These are phyloP conservation scores for Rhododendron mucronatum DNA, from an alignment of 148 eudicot species.

Conservation along the genomic window DNA sequence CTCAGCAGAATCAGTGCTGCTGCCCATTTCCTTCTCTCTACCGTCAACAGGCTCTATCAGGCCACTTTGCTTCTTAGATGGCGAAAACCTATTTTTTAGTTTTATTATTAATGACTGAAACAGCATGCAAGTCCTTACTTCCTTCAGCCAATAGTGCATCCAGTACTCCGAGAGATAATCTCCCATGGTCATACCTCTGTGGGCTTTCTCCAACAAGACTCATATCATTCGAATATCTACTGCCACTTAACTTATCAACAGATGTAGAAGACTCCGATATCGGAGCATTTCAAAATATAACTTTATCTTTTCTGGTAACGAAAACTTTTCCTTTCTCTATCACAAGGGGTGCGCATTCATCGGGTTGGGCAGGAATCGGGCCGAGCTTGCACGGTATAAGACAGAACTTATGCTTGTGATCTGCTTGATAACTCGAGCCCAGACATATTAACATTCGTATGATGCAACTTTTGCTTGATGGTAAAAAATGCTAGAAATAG, in stretches of 20 bases:
- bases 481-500: no score
- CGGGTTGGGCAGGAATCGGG: no score
- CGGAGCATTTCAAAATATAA: neutral
- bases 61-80: slow-evolving; percentile 5
- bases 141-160: slow-evolving; percentile 65
- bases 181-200: no score
- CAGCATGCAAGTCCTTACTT: slow-evolving; percentile 34
- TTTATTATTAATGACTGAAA: slow-evolving; percentile 21
- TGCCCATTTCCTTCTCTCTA: slow-evolving; percentile 8
- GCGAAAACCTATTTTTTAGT: slow-evolving; percentile 7
- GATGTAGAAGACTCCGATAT: slow-evolving; percentile 23
- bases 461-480: no score
- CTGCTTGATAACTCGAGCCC: no score
- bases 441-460: no score
- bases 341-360: no score
- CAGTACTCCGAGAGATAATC: no score
- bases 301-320: no score
- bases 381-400: no score
- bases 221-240: slow-evolving; percentile 74
- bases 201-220: slow-evolving; percentile 66
- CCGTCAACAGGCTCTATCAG: slow-evolving; percentile 7
- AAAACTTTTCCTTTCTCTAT: slow-evolving; percentile 11
- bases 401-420: no score
- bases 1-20: slow-evolving; percentile 11
- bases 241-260: slow-evolving; percentile 30